Evolutionary conservation across 202 grass and related monocot species (phyloP), one percentile per base, ranked within the genome.

Genomic region (Panicum hallii): DNA sequence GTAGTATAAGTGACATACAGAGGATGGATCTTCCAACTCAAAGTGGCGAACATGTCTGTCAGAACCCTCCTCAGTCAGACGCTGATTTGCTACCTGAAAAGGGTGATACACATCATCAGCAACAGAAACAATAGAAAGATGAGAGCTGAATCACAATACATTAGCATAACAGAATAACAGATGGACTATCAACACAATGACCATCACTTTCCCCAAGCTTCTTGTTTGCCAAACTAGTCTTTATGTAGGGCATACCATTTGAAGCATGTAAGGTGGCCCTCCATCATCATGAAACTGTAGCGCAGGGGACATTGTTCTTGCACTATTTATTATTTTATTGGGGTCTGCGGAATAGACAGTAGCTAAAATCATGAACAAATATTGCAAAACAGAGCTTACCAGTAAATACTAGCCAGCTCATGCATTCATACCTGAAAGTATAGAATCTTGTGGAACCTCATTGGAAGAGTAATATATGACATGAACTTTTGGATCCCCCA

Each of bases 261-360:
- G 85, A 75, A 99, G 89, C 75, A 99, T 89, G 86, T 90, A 86
- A 63, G 92, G 91, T 38, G 93, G 91, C 68, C 86, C 86, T 86
- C 89, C 82, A 77, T 95, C 85, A 79, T 86, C 80, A 87, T 92
- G 81, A 79, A 93, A 91, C 40, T 84, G 87, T 54, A 93, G 83
- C n/a, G 84, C 74, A 76, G 93, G 93, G 32, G 93, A 95, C 91
- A 94, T 90, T 62, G 74, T 88, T 67, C 91, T 85, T 81, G 93
- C 84, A 49, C 67, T 94, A 76, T 87, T 60, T 55, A 99, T 92
- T 82, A 95, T 58, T 50, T 89, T 92, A 78, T 77, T 93, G 84
- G 77, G 77, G n/a, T 91, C 92, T 97, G 90, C 32, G 7, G 44
- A 82, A 81, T 79, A 87, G 46, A 86, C 2, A 49, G 17, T 28